Evolutionary conservation across 352 stramenopile species (phyloP).

Genomic region (Pythium scleroteichum): DNA sequence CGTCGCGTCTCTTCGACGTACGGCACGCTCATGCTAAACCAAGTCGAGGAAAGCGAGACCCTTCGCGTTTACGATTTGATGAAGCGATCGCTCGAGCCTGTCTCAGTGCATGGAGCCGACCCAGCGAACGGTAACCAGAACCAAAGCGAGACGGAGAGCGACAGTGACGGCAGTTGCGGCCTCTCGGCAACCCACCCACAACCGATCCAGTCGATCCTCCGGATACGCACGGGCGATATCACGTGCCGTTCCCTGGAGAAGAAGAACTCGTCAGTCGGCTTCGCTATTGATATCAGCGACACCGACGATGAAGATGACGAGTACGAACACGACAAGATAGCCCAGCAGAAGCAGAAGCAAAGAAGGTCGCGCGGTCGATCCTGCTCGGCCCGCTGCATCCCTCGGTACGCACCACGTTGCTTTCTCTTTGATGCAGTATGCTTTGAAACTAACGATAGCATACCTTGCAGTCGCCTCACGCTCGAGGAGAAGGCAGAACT

Average conservation of each 20-base stretch:
- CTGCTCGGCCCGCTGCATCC: constrained; percentile 53
- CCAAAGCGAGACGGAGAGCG: constrained; percentile 80
- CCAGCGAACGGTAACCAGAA: constrained; percentile 32
- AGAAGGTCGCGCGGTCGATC: constrained; percentile 32
- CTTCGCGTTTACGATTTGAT: not conserved
- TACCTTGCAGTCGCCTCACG: constrained; percentile 44
- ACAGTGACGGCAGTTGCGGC: constrained; percentile 67
- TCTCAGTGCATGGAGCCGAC: constrained; percentile 41
- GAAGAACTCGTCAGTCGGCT: constrained; percentile 71
- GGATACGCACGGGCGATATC: constrained; percentile 42
- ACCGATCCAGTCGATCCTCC: constrained; percentile 68
- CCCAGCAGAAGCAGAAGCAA: constrained; percentile 7
- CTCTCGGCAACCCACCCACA: constrained; percentile 20
- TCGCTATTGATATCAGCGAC: constrained; percentile 51
- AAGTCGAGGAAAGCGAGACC: constrained; percentile 1
- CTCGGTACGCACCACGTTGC: constrained; percentile 35
- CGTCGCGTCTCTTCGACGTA: constrained; percentile 23
- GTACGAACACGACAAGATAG: constrained; percentile 24
- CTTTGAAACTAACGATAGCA: not conserved
- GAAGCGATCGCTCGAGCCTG: not conserved
- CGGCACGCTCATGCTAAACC: constrained; percentile 25
- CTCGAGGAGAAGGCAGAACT: constrained; percentile 77
- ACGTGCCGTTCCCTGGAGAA: constrained; percentile 50
- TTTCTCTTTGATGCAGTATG: constrained; percentile 1
- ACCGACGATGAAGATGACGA: constrained; percentile 45